These are phyloP conservation scores for Rhizopogon rudus DNA, from an alignment of 768 basidiomycete genomes.

Conservation along the genomic window DNA sequence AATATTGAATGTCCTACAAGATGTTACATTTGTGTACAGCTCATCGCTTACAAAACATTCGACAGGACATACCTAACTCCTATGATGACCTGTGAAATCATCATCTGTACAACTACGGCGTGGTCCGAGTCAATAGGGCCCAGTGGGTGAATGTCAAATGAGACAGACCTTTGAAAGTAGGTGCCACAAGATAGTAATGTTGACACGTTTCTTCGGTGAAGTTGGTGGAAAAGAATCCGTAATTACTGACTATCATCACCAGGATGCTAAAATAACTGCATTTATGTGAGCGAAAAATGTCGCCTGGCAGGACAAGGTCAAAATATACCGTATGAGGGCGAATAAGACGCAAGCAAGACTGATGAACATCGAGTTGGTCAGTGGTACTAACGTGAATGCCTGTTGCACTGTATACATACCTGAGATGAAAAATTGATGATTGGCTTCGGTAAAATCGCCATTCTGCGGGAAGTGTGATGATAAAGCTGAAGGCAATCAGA, in stretches of 20 bases:
- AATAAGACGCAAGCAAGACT: constrained; percentile 29
- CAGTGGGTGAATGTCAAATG: too few species aligned
- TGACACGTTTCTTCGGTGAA: constrained; percentile 45
- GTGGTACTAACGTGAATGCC: neutral
- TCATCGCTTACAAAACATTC: neutral
- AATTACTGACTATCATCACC: constrained; percentile 46
- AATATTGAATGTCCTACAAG: constrained; percentile 52
- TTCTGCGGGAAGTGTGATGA: constrained; percentile 29
- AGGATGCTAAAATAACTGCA: constrained; percentile 38
- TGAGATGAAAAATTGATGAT: constrained; percentile 18
- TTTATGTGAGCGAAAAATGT: neutral
- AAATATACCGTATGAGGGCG: constrained; percentile 25
- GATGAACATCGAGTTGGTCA: neutral
- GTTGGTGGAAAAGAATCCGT: constrained; percentile 49
- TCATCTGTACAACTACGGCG: constrained; percentile 49
- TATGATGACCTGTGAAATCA: constrained; percentile 63
- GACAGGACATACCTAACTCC: constrained; percentile 44
- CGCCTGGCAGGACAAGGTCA: neutral
- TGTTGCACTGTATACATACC: constrained; percentile 11
- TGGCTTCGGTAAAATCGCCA: constrained; percentile 30
- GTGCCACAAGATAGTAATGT: constrained; percentile 45
- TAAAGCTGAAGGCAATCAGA: constrained; percentile 15
- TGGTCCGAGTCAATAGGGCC: neutral
- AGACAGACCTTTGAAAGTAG: constrained; percentile 55
- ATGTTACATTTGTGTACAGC: neutral